Percentiles rank a stretch among this genome's conserved stretches.
These are phyloP conservation scores for Leishmania martiniquensis DNA, from an alignment of 208 protist genomes.

Conservation along the genomic window DNA sequence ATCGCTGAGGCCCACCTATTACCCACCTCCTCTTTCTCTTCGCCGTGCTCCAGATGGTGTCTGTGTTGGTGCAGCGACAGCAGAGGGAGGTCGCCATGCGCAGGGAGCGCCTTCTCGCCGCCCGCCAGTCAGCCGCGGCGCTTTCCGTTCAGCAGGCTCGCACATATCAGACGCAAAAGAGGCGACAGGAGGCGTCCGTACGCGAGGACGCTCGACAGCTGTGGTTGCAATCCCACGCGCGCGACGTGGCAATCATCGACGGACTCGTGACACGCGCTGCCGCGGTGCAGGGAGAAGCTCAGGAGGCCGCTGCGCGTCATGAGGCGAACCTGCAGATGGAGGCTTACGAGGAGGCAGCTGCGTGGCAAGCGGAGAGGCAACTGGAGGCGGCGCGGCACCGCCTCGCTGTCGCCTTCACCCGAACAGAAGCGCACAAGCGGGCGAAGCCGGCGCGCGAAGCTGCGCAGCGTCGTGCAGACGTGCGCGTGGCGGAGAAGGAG, in stretches of 20 bases:
- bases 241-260: conserved; percentile 34
- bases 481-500: conserved; percentile 27
- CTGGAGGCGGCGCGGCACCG: conserved; percentile 53
- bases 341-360: conserved; percentile 40
- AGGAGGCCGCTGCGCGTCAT: conserved; percentile 4
- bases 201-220: conserved; percentile 28
- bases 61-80: conserved; percentile 52
- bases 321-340: conserved; percentile 34
- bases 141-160: conserved; percentile 52
- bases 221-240: conserved; percentile 43
- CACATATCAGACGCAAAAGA: conserved; percentile 54
- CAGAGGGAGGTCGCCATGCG: conserved; percentile 56
- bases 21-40: not conserved
- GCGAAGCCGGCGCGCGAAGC: conserved; percentile 9
- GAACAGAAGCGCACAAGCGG: conserved; percentile 27
- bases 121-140: conserved; percentile 44
- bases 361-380: conserved; percentile 60
- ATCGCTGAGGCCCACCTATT: not conserved
- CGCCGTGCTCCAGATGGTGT: conserved; percentile 45
- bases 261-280: conserved; percentile 27
- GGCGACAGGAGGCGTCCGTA: conserved; percentile 34
- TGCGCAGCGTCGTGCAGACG: conserved; percentile 31
- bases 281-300: conserved; percentile 28
- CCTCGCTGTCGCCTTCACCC: conserved; percentile 44
- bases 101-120: conserved; percentile 49